Evolutionary conservation across 306 rosid species (phyloP), one percentile per base, ranked within the genome.

Genomic region (Ceratonia siliqua): DNA sequence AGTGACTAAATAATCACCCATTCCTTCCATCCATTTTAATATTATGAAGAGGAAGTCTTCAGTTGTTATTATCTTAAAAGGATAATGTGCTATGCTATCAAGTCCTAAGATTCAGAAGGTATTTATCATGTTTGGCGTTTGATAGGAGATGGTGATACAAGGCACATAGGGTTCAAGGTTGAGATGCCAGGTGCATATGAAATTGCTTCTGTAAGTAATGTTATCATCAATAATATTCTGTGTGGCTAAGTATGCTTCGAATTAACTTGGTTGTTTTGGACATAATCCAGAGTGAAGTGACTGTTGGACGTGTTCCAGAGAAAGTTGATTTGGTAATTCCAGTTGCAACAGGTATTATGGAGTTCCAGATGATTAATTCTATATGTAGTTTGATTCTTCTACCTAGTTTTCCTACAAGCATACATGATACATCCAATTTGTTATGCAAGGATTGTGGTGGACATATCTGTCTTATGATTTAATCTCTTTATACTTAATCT

Each of bases 271-370:
- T 56, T 65, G 36, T 10, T 57, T 73, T 69, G 65, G 41, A 54
- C 14, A 35, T 72, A 57, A 45, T 84, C 35, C 74, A 94, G 98
- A 43, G 66, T 58, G 90, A 79, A 74, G 88, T 91, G 32, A 94
- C 87, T 32, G 92, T 94, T 62, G 97, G 98, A 20, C 97, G 97
- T 21, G 84, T 89, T 82, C 96, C 96, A 11, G 98, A 75, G 30
- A 85, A 94, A 84, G 98, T 94, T 41, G 94, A 91, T 76, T 30
- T 91, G 63, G 96, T 89, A 28, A 91, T 94, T 79, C 96, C 94
- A 36, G 89, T 94, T 77, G 96, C 97, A 27, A 94, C 98, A 85
- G 96, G 98, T 94, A 84, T 66, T 10, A 48, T 17, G 54, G 5
- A 24, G 50, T 59, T 71, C 39, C 18, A 28, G 2, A 12, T 38